Evolutionary conservation across 345 rosid genomes (phyloP).

Genomic region (Microthlaspi erraticum): DNA sequence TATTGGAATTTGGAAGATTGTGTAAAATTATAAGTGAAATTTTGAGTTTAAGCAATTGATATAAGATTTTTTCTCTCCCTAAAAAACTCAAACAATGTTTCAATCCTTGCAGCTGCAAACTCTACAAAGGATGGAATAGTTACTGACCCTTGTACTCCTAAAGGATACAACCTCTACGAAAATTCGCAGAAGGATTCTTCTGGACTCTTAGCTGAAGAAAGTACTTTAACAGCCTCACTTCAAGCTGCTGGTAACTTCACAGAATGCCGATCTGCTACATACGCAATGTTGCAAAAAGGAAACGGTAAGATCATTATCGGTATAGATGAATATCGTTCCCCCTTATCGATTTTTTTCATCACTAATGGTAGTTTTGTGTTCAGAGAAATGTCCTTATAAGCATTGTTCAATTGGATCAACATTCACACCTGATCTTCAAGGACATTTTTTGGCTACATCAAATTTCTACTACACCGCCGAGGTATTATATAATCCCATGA

Average conservation of each 20-base stretch:
- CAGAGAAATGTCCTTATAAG: too few species aligned
- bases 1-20: too few species aligned
- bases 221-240: slow-evolving; percentile 43
- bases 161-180: slow-evolving; percentile 52
- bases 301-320: slow-evolving; percentile 48
- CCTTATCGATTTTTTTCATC: neutral
- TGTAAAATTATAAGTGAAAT: neutral
- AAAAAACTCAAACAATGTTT: neutral
- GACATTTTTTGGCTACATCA: too few species aligned
- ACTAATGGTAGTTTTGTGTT: too few species aligned
- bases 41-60: neutral
- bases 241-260: slow-evolving; percentile 72
- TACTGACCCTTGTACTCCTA: slow-evolving; percentile 77
- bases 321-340: neutral
- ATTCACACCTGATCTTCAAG: too few species aligned
- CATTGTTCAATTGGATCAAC: too few species aligned
- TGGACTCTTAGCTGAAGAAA: slow-evolving; percentile 47
- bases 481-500: too few species aligned
- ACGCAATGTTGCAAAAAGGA: slow-evolving; percentile 58
- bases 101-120: slow-evolving; percentile 47
- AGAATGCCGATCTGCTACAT: slow-evolving; percentile 72
- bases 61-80: neutral
- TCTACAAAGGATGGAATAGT: slow-evolving; percentile 43
- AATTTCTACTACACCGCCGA: too few species aligned
- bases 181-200: slow-evolving; percentile 46